Conservation (phyloP, 768 basidiomycete species). For the Zangia roseola region DNA sequence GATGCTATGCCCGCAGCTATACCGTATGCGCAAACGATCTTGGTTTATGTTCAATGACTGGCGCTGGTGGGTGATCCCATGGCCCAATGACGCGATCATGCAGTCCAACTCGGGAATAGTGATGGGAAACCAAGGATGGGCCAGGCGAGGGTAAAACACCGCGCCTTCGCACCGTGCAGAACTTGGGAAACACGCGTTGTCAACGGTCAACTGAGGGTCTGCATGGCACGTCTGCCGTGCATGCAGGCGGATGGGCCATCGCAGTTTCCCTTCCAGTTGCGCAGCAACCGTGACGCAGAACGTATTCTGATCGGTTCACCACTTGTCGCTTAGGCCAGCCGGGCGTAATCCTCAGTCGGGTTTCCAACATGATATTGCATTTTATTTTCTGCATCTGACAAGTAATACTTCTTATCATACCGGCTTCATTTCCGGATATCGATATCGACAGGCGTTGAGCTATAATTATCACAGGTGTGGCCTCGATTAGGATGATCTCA, state of each 20-base stretch:
- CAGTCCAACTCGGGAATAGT: conserved; percentile 1
- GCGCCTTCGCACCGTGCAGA: conserved; percentile 19
- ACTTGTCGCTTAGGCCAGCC: background rate
- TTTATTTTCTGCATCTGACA: conserved; percentile 5
- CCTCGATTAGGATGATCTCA: background rate
- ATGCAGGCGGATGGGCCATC: conserved; percentile 10
- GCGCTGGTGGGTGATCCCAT: conserved; percentile 6
- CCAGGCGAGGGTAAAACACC: conserved; percentile 18
- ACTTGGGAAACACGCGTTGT: conserved; percentile 3
- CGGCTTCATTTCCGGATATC: conserved; percentile 25
- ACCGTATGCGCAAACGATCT: conserved; percentile 5
- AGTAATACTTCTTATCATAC: background rate
- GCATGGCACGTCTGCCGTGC: conserved; percentile 13
- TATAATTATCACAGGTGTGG: conserved; percentile 5
- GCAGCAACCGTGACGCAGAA: no score
- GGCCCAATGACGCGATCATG: conserved; percentile 4
- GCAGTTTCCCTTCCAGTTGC: background rate
- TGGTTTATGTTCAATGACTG: conserved; percentile 34
- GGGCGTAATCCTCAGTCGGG: conserved; percentile 2
- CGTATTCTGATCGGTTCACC: conserved; percentile 14
- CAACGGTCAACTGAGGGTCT: conserved; percentile 6
- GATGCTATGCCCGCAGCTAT: conserved; percentile 54
- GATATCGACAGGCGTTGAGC: background rate
- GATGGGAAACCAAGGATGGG: conserved; percentile 8
- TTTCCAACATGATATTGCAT: background rate